Base-by-base conservation (phyloP, 352 stramenopile genomes). In the Peronospora tabacina region DNA sequence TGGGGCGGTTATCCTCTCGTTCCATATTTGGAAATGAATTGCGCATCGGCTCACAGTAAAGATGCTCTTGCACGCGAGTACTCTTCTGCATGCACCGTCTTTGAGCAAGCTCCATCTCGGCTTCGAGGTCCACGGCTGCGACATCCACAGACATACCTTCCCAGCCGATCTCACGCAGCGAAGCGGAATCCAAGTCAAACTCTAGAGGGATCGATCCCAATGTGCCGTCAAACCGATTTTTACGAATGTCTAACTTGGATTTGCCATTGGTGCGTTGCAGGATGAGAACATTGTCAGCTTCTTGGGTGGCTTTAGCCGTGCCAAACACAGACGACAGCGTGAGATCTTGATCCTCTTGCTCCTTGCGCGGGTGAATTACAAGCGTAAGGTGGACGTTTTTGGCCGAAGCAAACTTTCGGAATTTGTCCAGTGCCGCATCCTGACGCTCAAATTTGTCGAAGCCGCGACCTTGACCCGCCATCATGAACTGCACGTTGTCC, bases 401-500 rank as follows among this genome's bases (percentile, higher is more conserved):
- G 48, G 94, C 70, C n/a, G 94, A 97, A 22, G 94, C 95, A 70
- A 98, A 98, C 50, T 97, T 94, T 11, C 85, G 84, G 57, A 96
- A 97, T 50, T 98, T 98, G 64, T 98, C 93, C 37, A 99, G 75
- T 9, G 94, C 94, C 15, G 92, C 66, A 68, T 99, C 62, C 55
- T 94, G 83, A 6, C 81, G 83, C 49, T 94, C 83, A 53, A 94
- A 94, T 67, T 94, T 94, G 66, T 94, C 83, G 35, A 75, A 94
- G 2, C 81, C 81, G 35, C 80, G 75, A 16, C 82, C 84, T 57
- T 94, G 84, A 7, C 77, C 76, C 1, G 80, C 88, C 72, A 99
- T 97, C 96, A 99, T 99, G 58, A 99, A 99, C 74, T 99, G 97
- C 58, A 99, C 87, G 64, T 99, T 99, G 73, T 99, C 97, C 37